Evolutionary conservation across 2,329 filamentous ascomycete species (phyloP).

Genomic region (Xenoacremonium recifei): DNA sequence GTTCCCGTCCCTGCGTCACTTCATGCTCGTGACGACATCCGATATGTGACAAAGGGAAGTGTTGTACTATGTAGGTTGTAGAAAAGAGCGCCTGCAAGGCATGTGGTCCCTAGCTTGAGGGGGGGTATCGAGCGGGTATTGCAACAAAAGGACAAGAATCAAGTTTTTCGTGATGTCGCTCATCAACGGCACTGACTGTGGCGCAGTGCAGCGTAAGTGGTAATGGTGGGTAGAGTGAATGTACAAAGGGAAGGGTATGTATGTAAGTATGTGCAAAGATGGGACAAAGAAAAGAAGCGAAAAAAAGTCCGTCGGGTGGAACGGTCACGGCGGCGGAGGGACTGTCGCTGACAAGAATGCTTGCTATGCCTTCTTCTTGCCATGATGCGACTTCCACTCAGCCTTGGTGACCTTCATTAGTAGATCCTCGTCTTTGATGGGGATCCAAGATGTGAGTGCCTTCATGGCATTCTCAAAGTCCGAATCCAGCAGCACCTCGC

Average conservation of each 20-base stretch:
- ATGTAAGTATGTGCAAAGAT: no score
- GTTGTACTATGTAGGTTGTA: slow-evolving; percentile 17
- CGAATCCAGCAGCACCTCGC: slow-evolving; percentile 83
- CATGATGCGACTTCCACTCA: slow-evolving; percentile 72
- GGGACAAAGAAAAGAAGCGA: slow-evolving; percentile 4
- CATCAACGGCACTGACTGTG: no score
- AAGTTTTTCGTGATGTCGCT: slow-evolving; percentile 20
- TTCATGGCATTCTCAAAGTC: slow-evolving; percentile 99
- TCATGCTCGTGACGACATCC: no score
- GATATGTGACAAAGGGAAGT: slow-evolving; percentile 10
- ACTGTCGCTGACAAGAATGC: slow-evolving; percentile 27
- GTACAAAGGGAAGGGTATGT: slow-evolving; percentile 16
- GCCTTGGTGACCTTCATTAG: slow-evolving; percentile 87
- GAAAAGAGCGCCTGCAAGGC: slow-evolving; percentile 21
- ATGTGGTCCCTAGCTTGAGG: slow-evolving; percentile 23
- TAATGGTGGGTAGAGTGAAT: slow-evolving; percentile 7
- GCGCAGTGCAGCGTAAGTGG: no score
- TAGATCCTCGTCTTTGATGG: slow-evolving; percentile 89
- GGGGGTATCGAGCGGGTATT: slow-evolving; percentile 24
- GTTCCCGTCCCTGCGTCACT: no score
- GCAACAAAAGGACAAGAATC: slow-evolving; percentile 19
- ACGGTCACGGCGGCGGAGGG: not conserved
- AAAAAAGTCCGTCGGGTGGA: slow-evolving; percentile 12
- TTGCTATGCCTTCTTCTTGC: slow-evolving; percentile 42
- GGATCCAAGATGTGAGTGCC: slow-evolving; percentile 88